Percentiles rank a stretch among this genome's conserved stretches.
These are phyloP conservation scores for Deinandra increscens DNA, from an alignment of 129 eudicot species.

Conservation along the genomic window DNA sequence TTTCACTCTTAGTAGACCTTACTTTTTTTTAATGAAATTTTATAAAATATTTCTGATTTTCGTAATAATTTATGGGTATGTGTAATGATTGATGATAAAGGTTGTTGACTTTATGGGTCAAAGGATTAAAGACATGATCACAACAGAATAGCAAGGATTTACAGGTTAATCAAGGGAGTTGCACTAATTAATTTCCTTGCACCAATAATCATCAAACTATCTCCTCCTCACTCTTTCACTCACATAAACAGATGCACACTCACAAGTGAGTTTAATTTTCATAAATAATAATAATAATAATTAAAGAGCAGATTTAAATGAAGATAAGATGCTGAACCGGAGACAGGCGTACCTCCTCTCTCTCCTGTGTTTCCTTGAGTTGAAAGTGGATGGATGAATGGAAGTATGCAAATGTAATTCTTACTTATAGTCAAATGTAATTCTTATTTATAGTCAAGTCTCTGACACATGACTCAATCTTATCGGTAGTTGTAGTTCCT, in stretches of 20 bases:
- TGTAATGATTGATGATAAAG: constrained; percentile 3
- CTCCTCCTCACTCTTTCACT: neutral
- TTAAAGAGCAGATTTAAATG: neutral
- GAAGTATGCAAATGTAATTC: neutral
- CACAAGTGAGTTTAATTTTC: neutral
- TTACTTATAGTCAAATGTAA: neutral
- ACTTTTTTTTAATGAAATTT: too few relatives aligned
- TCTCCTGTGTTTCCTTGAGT: neutral
- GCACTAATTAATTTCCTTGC: too few relatives aligned
- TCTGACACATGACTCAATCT: too few relatives aligned
- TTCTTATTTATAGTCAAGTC: neutral
- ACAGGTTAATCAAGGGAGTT: neutral
- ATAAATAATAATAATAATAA: neutral
- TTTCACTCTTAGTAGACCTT: too few relatives aligned
- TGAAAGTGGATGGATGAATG: neutral
- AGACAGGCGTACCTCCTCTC: neutral
- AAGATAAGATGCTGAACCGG: neutral
- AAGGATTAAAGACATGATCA: neutral
- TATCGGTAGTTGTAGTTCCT: too few relatives aligned
- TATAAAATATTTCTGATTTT: too few relatives aligned
- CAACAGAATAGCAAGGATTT: neutral
- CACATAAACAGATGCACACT: neutral
- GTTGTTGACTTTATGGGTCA: neutral
- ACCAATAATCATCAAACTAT: neutral
- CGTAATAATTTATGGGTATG: too few relatives aligned